phyloP scores from a whole-genome alignment of 2,329 filamentous ascomycete genomes.

The Hansfordia pulvinata region DNA sequence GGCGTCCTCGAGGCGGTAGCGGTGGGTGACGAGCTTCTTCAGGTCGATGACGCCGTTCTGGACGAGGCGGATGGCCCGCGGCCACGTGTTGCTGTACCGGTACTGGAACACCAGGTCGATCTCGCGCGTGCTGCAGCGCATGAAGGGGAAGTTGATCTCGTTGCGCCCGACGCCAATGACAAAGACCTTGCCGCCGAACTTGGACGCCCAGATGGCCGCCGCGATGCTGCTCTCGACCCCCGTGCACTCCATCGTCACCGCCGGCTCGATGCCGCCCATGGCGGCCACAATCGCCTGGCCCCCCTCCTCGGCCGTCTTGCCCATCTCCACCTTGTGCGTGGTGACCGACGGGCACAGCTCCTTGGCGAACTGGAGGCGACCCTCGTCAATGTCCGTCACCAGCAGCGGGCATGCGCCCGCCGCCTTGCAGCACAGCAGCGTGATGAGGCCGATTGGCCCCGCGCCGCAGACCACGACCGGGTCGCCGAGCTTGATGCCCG shows the following conservation, averaged over 20 bases:
- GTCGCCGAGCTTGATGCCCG: constrained; percentile 70
- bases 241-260: constrained; percentile 80
- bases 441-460: constrained; percentile 86
- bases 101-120: constrained; percentile 96
- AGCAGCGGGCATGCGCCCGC: constrained; percentile 84
- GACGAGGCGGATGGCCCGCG: constrained; percentile 76
- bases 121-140: constrained; percentile 80
- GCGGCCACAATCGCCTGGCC: constrained; percentile 54
- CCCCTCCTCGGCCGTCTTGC: constrained; percentile 53
- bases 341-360: constrained; percentile 65
- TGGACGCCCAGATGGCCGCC: constrained; percentile 75
- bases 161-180: constrained; percentile 92
- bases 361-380: constrained; percentile 72
- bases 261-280: constrained; percentile 69
- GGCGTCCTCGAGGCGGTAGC: constrained; percentile 75
- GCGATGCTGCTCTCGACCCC: constrained; percentile 84
- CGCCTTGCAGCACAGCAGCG: constrained; percentile 69
- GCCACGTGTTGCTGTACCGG: constrained; percentile 93
- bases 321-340: constrained; percentile 69
- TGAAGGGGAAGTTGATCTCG: constrained; percentile 92
- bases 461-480: constrained; percentile 83
- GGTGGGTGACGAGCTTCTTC: constrained; percentile 73
- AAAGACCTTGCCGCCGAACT: constrained; percentile 95
- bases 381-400: constrained; percentile 89
- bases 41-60: constrained; percentile 75